These are phyloP conservation scores for Gaertneriomyces sp. DNA, from an alignment of 192 early-diverging fungal species.

Conservation along the genomic window DNA sequence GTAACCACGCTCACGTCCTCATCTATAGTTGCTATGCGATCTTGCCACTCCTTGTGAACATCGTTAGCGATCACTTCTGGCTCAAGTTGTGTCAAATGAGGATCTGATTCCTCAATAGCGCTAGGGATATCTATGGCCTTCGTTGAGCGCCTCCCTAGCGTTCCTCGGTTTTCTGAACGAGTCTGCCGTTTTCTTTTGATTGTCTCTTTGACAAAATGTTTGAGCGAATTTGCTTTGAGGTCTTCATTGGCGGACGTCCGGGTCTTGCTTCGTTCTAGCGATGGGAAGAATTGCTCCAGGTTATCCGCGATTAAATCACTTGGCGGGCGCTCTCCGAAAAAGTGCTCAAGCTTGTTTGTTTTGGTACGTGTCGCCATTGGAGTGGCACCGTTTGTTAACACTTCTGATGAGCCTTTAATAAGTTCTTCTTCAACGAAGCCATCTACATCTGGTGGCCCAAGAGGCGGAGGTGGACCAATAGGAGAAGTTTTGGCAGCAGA, in stretches of 20 bases:
- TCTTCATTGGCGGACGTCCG: neutral
- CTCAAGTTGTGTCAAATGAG: neutral
- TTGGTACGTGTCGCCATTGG: neutral
- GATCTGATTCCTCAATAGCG: no score
- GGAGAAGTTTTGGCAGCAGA: neutral
- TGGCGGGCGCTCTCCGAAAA: constrained; percentile 93
- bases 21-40: constrained; percentile 24
- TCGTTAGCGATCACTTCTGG: neutral
- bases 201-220: constrained; percentile 18
- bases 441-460: constrained; percentile 17
- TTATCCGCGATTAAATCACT: constrained; percentile 88
- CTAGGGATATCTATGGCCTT: no score
- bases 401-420: no score
- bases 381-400: neutral
- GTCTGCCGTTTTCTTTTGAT: constrained; percentile 13
- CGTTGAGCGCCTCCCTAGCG: no score
- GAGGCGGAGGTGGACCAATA: constrained; percentile 1
- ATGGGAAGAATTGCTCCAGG: constrained; percentile 79
- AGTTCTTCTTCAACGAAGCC: constrained; percentile 9
- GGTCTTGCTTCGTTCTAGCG: constrained; percentile 6
- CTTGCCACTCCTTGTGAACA: constrained; percentile 11
- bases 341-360: constrained; percentile 59
- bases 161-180: no score
- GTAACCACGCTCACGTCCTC: constrained; percentile 11
- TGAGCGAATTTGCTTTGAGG: neutral